These are phyloP conservation scores for Cytospora paraplurivora DNA, from an alignment of 2,329 filamentous ascomycete species.

Conservation along the genomic window DNA sequence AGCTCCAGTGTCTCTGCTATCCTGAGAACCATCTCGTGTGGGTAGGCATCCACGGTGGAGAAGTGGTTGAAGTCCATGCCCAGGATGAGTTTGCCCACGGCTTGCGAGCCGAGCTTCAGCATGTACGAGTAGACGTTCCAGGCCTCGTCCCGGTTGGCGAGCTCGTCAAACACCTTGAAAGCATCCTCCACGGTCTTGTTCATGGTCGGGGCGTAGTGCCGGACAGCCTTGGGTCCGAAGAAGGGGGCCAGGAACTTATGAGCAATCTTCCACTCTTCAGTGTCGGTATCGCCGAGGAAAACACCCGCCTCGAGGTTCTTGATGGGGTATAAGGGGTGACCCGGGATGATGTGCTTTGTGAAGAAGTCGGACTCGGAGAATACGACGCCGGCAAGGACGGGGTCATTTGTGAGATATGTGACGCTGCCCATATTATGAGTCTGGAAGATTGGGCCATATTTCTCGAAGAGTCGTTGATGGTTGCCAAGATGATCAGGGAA, in stretches of 20 bases:
- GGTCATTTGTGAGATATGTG: conserved; percentile 55
- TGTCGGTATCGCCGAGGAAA: conserved; percentile 54
- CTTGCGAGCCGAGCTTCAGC: conserved; percentile 51
- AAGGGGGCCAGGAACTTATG: conserved; percentile 66
- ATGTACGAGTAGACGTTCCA: conserved; percentile 55
- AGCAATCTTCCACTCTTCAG: conserved; percentile 50
- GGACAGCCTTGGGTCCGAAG: conserved; percentile 60
- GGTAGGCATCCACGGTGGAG: conserved; percentile 45
- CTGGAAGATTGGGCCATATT: conserved; percentile 54
- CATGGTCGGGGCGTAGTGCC: conserved; percentile 63
- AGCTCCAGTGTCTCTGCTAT: conserved; percentile 55
- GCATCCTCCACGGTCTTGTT: conserved; percentile 54
- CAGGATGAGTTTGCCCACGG: conserved; percentile 47
- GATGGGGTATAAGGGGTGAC: conserved; percentile 49
- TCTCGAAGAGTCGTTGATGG: conserved; percentile 55
- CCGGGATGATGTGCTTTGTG: conserved; percentile 54
- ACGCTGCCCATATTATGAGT: conserved; percentile 54
- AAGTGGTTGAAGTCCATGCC: conserved; percentile 52
- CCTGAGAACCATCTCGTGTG: conserved; percentile 52
- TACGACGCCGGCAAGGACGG: conserved; percentile 47
- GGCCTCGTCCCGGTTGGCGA: conserved; percentile 51
- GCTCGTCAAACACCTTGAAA: conserved; percentile 52
- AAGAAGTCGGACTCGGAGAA: conserved; percentile 55
- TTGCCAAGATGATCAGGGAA: conserved; percentile 62
- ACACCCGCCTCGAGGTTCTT: conserved; percentile 46